These are phyloP conservation scores for Picea mariana DNA, from an alignment of 83 land plant species.

Conservation along the genomic window DNA sequence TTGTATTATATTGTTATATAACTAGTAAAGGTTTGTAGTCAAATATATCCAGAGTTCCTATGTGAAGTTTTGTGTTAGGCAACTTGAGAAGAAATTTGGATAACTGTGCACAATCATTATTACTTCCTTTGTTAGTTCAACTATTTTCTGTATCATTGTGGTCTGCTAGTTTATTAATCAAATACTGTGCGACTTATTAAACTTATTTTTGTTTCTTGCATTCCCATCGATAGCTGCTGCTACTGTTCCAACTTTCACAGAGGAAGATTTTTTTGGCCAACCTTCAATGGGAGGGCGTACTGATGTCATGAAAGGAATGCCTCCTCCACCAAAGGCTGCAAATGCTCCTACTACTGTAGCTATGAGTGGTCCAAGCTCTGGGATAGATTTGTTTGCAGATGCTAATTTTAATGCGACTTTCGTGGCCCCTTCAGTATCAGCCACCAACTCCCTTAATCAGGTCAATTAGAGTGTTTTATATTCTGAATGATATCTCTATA, in stretches of 20 bases:
- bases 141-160: too few species aligned
- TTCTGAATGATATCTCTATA: neutral
- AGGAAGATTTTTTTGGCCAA: slow-evolving; percentile 1
- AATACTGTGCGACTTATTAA: too few species aligned
- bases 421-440: slow-evolving; percentile 40
- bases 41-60: too few species aligned
- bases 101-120: too few species aligned
- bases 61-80: too few species aligned
- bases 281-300: neutral
- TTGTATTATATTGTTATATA: too few species aligned
- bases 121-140: too few species aligned
- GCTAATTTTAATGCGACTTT: slow-evolving; percentile 63
- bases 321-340: slow-evolving; percentile 12
- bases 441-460: slow-evolving; percentile 11
- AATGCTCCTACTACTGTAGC: slow-evolving; percentile 1
- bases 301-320: slow-evolving; percentile 9
- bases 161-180: too few species aligned
- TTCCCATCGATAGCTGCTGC: neutral
- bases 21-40: too few species aligned
- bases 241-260: neutral
- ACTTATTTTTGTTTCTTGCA: neutral
- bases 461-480: neutral
- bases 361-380: slow-evolving; percentile 22
- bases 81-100: too few species aligned
- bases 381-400: slow-evolving; percentile 65